Base-by-base conservation (phyloP, 148 eudicot genomes). In the Vaccinium corymbosum region DNA sequence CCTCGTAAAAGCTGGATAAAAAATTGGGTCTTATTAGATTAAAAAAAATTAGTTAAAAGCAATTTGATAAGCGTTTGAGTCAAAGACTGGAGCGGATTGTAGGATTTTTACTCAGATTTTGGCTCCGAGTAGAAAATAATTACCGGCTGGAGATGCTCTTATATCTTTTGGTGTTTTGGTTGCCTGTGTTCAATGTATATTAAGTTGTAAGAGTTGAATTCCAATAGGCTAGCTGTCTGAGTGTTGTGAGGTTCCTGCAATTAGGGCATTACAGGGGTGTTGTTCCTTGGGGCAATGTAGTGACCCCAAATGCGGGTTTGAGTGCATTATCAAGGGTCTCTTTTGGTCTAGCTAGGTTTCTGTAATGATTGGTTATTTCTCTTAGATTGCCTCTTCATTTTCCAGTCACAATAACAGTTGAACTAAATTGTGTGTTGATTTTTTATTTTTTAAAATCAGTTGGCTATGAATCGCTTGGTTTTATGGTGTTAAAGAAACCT, bases 171-270 rank as follows among this genome's bases (percentile, higher is more conserved):
- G 32, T 22, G 52, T 70, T 82, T 61, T 46, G 46, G 38, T 64
- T 66, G 71, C 75, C 83, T 73, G 50, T 46, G 64, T 83, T 78
- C 81, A 78, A 79, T 79, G 59, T 72, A 55, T 46, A 71, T 27
- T 46, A 80, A 84, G 64, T 49, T 79, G 52, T 66, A 77, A 29
- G 50, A 78, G 86, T 10, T 84, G 68, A 64, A 66, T 77, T 53
- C 38, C 46, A 56, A 35, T 76, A 85, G 10, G 70, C 12, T 46
- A 51, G 84, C 64, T 81, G 38, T 50, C 80, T 61, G 29, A 27
- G 66, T 85, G 81, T 75, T 75, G 75, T 71, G 38, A 20, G 20
- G 56, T 85, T 57, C 15, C 82, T 68, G 68, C 42, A 59, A 53
- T 42, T 62, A n/a, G 68, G 12, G n/a, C 10, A 20, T n/a, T n/a